These are phyloP conservation scores for Blastomyces silverae DNA, from an alignment of 2,329 filamentous ascomycete species.

Conservation along the genomic window DNA sequence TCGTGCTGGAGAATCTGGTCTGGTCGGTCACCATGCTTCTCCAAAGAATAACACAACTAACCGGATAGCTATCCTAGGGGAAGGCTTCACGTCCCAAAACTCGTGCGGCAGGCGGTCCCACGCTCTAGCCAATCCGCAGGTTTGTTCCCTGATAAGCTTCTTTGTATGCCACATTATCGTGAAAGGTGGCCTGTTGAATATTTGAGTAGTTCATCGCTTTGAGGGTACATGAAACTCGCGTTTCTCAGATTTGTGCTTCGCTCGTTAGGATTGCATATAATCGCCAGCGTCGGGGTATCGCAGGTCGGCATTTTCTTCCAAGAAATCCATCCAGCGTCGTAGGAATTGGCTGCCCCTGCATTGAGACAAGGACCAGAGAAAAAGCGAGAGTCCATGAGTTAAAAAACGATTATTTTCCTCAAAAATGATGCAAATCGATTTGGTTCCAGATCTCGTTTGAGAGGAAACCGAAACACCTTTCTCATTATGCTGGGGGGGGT, in stretches of 20 bases:
- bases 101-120: not conserved
- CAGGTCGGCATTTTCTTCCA: slow-evolving; percentile 85
- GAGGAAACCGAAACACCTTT: not conserved
- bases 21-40: not conserved
- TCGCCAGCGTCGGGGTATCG: slow-evolving; percentile 66
- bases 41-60: not conserved
- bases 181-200: not conserved
- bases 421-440: not conserved
- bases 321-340: slow-evolving; percentile 81
- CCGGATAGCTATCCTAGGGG: not conserved
- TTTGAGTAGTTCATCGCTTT: not conserved
- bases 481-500: not conserved
- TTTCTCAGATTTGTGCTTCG: not conserved
- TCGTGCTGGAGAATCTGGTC: not conserved
- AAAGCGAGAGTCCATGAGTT: slow-evolving; percentile 7
- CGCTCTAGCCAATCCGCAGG: not conserved
- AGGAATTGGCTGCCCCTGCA: slow-evolving; percentile 75
- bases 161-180: not conserved
- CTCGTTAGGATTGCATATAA: slow-evolving; percentile 23
- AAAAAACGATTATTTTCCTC: not conserved
- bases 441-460: not conserved
- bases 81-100: not conserved
- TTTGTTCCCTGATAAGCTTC: not conserved
- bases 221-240: not conserved
- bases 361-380: slow-evolving; percentile 17